A percentile compares a stretch with the other conserved stretches of the same genome.
These are phyloP conservation scores for Fusarium citri DNA, from an alignment of 2,329 filamentous ascomycete genomes.

Conservation along the genomic window DNA sequence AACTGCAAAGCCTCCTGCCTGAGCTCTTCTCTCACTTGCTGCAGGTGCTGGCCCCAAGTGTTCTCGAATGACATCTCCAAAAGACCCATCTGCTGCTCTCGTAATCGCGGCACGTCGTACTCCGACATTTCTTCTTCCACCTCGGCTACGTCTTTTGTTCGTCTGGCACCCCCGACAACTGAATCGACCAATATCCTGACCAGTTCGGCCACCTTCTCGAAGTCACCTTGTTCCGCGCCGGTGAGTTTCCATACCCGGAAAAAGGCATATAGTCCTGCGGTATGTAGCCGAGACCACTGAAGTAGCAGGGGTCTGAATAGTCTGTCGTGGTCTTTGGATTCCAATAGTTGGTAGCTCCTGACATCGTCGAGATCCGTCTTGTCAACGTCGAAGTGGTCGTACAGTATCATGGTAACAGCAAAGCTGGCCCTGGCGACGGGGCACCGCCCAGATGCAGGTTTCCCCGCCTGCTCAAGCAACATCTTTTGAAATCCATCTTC, in stretches of 20 bases:
- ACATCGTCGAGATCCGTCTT: constrained; percentile 82
- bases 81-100: constrained; percentile 92
- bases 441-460: constrained; percentile 78
- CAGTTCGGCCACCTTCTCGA: constrained; percentile 92
- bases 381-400: constrained; percentile 96
- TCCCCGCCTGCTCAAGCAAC: constrained; percentile 86
- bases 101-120: constrained; percentile 81
- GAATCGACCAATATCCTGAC: constrained; percentile 91
- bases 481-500: constrained; percentile 94
- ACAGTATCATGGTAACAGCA: constrained; percentile 86
- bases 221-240: constrained; percentile 85
- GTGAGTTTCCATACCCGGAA: constrained; percentile 94
- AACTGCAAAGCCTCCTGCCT: constrained; percentile 94
- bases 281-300: constrained; percentile 93
- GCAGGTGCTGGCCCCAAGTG: constrained; percentile 90
- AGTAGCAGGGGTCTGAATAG: constrained; percentile 88
- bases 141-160: constrained; percentile 86
- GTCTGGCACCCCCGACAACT: constrained; percentile 82
- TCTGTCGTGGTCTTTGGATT: constrained; percentile 83
- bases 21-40: constrained; percentile 90
- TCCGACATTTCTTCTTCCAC: constrained; percentile 90
- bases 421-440: constrained; percentile 89
- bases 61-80: constrained; percentile 93
- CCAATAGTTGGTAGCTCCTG: constrained; percentile 78
- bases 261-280: constrained; percentile 85